Evolutionary conservation across 164 flowering plant genomes (phyloP).

Genomic region (Sedum album): DNA sequence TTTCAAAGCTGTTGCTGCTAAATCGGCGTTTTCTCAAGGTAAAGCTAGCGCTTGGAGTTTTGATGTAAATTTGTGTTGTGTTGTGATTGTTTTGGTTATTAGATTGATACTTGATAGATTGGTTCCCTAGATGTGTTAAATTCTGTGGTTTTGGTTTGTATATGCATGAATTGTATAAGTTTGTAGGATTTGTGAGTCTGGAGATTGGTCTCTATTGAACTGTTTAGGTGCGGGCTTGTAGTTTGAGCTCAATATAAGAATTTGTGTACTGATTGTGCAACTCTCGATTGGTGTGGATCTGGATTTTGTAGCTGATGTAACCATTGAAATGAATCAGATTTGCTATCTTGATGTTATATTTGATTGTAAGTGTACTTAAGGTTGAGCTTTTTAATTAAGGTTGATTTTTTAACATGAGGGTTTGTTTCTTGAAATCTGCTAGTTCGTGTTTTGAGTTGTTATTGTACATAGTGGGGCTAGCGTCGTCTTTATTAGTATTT

Average conservation of each 20-base stretch:
- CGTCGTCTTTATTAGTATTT: not conserved
- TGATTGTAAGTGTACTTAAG: not conserved
- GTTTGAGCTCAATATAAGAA: no score
- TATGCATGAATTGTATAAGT: not conserved
- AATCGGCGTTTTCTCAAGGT: constrained; percentile 18
- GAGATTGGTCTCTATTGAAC: no score
- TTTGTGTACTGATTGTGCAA: no score
- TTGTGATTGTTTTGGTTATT: not conserved
- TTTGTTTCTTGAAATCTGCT: not conserved
- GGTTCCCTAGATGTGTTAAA: no score
- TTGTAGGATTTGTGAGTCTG: no score
- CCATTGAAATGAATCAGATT: not conserved
- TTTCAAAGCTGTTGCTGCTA: constrained; percentile 26
- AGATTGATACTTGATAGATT: no score
- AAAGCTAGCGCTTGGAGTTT: not conserved
- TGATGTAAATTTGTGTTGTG: not conserved
- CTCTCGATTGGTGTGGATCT: no score
- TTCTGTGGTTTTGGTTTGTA: not conserved
- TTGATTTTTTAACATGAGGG: not conserved
- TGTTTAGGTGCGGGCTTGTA: no score
- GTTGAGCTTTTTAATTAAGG: not conserved
- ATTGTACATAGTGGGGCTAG: no score
- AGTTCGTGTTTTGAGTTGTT: not conserved
- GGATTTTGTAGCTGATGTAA: no score
- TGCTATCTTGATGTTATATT: not conserved